These are phyloP conservation scores for Golubevia pallescens DNA, from an alignment of 1,284 basidiomycete genomes.

Conservation along the genomic window DNA sequence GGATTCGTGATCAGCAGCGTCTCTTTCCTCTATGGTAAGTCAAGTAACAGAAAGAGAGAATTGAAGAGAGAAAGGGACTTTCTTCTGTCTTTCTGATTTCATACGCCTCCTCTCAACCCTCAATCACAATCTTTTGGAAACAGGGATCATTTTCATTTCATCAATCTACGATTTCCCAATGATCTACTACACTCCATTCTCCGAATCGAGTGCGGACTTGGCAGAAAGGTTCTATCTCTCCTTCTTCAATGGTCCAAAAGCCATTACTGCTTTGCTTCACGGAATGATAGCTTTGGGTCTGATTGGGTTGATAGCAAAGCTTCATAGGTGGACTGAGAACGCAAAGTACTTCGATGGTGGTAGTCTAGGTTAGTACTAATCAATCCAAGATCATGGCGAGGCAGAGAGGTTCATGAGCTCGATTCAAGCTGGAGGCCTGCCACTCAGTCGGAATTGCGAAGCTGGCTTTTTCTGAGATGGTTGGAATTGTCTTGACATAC, in stretches of 20 bases:
- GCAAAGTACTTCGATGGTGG: slow-evolving; percentile 62
- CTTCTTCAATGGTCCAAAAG: slow-evolving; percentile 41
- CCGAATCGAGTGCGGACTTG: slow-evolving; percentile 19
- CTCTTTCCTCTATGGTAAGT: slow-evolving; percentile 49
- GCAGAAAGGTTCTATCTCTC: slow-evolving; percentile 57
- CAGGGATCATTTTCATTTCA: slow-evolving; percentile 54
- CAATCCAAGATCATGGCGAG: not conserved
- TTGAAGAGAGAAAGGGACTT: not conserved
- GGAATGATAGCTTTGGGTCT: slow-evolving; percentile 55
- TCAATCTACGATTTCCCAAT: slow-evolving; percentile 56
- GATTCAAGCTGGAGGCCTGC: too few species aligned
- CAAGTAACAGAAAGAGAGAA: not conserved
- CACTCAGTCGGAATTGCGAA: not conserved
- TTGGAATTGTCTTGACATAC: too few species aligned
- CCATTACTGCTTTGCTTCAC: slow-evolving; percentile 51
- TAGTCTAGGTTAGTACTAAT: slow-evolving; percentile 26
- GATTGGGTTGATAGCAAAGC: slow-evolving; percentile 50
- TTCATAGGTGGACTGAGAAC: slow-evolving; percentile 57
- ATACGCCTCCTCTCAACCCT: not conserved
- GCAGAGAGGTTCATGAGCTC: not conserved
- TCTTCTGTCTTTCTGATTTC: not conserved
- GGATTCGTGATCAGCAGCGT: slow-evolving; percentile 54
- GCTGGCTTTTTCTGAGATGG: not conserved
- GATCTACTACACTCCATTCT: slow-evolving; percentile 31
- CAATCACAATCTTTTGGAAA: slow-evolving; percentile 3